Evolutionary conservation across 495 filamentous ascomycete genomes (phyloP).

Genomic region (Lasiosphaeris hirsuta): DNA sequence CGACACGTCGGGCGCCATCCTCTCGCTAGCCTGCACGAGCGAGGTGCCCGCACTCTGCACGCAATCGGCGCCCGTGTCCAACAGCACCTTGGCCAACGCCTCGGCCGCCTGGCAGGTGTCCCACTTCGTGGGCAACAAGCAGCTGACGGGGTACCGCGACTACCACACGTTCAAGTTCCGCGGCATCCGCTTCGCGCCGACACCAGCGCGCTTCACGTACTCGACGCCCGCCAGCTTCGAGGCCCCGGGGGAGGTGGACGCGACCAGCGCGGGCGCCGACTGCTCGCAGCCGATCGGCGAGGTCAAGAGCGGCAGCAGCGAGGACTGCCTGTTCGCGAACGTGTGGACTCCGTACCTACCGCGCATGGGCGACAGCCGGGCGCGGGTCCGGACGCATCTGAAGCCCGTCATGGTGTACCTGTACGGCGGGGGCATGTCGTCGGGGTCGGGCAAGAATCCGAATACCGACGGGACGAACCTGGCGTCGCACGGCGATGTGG

Average conservation of each 20-base stretch:
- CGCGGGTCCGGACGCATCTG: conserved; percentile 13
- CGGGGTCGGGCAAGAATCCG: conserved; percentile 34
- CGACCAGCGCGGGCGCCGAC: conserved; percentile 26
- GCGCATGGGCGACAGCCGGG: background rate
- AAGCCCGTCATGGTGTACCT: conserved; percentile 40
- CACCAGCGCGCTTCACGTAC: conserved; percentile 36
- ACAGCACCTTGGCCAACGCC: conserved; percentile 23
- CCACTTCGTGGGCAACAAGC: conserved; percentile 26
- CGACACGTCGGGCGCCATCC: conserved; percentile 22
- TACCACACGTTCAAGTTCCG: conserved; percentile 39
- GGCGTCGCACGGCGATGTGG: conserved; percentile 45
- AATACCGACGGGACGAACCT: conserved; percentile 43
- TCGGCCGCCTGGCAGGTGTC: conserved; percentile 31
- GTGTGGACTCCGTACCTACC: conserved; percentile 41
- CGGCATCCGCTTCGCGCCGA: conserved; percentile 40
- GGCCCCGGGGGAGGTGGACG: conserved; percentile 17
- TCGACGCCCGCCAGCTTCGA: conserved; percentile 23
- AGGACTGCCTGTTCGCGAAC: conserved; percentile 42
- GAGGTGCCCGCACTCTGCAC: conserved; percentile 35
- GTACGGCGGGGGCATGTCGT: conserved; percentile 36
- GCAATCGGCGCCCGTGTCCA: conserved; percentile 34
- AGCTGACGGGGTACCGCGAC: conserved; percentile 38
- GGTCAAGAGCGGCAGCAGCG: conserved; percentile 27
- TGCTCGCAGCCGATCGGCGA: conserved; percentile 34
- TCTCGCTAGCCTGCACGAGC: conserved; percentile 18